Conservation (phyloP, 1,284 basidiomycete genomes). For the Fomitiporia mediterranea region DNA sequence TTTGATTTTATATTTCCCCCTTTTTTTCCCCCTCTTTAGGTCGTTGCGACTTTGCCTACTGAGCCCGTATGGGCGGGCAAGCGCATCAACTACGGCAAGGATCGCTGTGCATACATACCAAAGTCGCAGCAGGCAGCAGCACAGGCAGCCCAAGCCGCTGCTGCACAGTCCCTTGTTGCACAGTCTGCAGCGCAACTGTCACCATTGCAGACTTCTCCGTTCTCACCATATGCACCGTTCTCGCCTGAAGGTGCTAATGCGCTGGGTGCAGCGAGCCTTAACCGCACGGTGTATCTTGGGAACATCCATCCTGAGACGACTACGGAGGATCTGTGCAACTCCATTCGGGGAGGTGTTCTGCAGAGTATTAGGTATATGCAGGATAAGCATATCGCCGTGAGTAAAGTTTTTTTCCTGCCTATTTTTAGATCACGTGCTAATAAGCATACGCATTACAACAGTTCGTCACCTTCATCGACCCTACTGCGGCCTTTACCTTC, state of each 20-base stretch:
- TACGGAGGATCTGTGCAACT: slow-evolving; percentile 89
- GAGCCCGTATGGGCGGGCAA: slow-evolving; percentile 92
- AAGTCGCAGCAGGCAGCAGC: slow-evolving; percentile 84
- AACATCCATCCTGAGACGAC: slow-evolving; percentile 93
- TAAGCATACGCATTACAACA: slow-evolving; percentile 31
- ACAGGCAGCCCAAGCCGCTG: slow-evolving; percentile 77
- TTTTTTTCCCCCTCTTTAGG: slow-evolving; percentile 40
- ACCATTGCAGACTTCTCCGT: slow-evolving; percentile 29
- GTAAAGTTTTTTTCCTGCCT: slow-evolving; percentile 28
- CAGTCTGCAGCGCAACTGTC: slow-evolving; percentile 40
- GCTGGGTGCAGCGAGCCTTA: slow-evolving; percentile 51
- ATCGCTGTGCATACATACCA: slow-evolving; percentile 91
- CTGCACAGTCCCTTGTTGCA: slow-evolving; percentile 72
- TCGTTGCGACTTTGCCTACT: slow-evolving; percentile 83
- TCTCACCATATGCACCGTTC: slow-evolving; percentile 42
- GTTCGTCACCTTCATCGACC: slow-evolving; percentile 91
- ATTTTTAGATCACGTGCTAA: slow-evolving; percentile 18
- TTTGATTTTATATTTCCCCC: slow-evolving; percentile 7
- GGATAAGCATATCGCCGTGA: slow-evolving; percentile 89
- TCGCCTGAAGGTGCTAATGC: slow-evolving; percentile 36
- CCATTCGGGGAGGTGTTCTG: slow-evolving; percentile 86
- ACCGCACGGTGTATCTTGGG: slow-evolving; percentile 88
- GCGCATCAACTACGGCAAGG: slow-evolving; percentile 92
- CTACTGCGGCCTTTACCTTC: slow-evolving; percentile 85
- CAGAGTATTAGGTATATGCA: slow-evolving; percentile 89